phyloP scores from a whole-genome alignment of 371 early-diverging fungal species.

The Mucor lusitanicus region DNA sequence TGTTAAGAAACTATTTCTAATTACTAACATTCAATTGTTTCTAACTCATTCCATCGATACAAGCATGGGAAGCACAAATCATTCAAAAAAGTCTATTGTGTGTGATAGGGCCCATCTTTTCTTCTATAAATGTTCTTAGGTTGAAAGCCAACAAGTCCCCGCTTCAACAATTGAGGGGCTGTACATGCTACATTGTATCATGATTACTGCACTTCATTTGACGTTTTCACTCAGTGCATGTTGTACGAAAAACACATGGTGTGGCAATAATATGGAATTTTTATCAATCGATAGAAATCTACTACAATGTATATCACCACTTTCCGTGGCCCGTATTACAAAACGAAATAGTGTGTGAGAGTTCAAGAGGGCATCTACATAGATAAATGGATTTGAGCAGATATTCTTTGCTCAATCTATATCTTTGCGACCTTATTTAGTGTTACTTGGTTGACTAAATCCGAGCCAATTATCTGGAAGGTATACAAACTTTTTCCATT shows the following conservation, averaged over 20 bases:
- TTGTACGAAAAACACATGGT: slow-evolving; percentile 1
- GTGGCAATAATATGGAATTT: background rate
- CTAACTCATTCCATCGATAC: background rate
- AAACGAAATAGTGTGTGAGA: background rate
- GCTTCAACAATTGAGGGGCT: background rate
- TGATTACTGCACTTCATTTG: background rate
- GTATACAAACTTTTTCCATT: background rate
- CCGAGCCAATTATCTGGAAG: background rate
- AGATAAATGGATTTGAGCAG: background rate
- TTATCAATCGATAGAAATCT: background rate
- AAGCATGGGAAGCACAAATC: background rate
- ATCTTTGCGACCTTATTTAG: background rate
- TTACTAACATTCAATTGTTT: background rate
- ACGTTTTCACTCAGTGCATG: background rate
- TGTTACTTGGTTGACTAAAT: background rate
- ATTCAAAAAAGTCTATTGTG: background rate
- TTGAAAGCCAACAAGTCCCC: background rate
- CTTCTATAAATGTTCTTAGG: background rate
- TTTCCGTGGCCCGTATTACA: background rate
- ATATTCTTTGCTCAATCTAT: background rate
- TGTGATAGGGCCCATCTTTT: background rate
- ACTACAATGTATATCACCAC: background rate
- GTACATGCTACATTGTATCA: background rate
- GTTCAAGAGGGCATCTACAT: background rate
- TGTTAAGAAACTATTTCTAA: background rate